Base-by-base conservation (phyloP, 83 land plant genomes). In the Thuja plicata region DNA sequence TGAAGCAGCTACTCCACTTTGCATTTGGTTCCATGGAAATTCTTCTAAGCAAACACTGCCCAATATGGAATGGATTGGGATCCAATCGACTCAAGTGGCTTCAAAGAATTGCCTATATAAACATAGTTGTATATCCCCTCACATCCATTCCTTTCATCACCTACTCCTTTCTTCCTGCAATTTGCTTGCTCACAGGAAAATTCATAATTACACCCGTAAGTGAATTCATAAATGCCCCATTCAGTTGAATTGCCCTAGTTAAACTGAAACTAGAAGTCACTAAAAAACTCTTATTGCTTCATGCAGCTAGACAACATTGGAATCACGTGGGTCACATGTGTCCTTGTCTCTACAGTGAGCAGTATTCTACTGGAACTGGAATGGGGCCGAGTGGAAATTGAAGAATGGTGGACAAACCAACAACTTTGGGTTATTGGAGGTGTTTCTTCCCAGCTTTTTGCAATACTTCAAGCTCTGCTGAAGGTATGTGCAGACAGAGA, bases 341-440 rank as follows among this genome's bases (percentile, higher is more conserved):
- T 76, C 38, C 17, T 76, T 10, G 35, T 76, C 5, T 32, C 79
- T 13, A 76, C 30, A 15, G 79, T 76, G 38, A 27, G 37, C 38
- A 32, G 79, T 35, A 3, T 76, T 12, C 87, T 92, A 57, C 80
- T 92, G 11, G 93, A 92, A 90, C 88, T 92, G 8, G 88, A 89
- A 84, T 92, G 93, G 93, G 90, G 93, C 34, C 87, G 90, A 17
- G 93, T 92, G 8, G 89, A 90, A 90, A 90, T 93, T 88, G 94
- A 93, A 57, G 94, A 93, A 80, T 93, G 94, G 94, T 93, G 94
- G 94, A 76, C 93, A 24, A 91, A 91, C 57, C 94, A 93, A 78
- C 94, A 92, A 88, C 92, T 91, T 88, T 93, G 94, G 94, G 91
- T 93, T 30, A 93, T 93, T 84, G 94, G 94, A 32, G 94, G 94